Evolutionary conservation across 805 yeast species (phyloP).

Genomic region (Candida jianshihensis): DNA sequence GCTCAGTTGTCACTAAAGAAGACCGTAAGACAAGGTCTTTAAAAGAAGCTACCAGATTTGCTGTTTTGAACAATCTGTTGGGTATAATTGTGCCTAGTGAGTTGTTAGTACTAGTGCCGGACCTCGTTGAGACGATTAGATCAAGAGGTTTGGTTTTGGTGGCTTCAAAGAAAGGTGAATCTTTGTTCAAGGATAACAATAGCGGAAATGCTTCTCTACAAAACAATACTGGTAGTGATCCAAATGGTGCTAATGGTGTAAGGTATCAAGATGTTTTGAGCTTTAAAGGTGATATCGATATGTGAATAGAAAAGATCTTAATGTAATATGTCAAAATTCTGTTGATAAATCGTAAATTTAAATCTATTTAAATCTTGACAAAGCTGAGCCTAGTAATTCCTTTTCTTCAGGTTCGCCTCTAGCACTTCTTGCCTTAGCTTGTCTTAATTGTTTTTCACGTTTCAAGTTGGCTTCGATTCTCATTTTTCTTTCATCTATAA

Average conservation of each 20-base stretch:
- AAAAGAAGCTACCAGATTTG: constrained; percentile 76
- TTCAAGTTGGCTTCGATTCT: constrained; percentile 69
- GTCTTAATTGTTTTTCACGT: constrained; percentile 66
- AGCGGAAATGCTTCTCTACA: constrained; percentile 2
- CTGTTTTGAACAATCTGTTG: constrained; percentile 73
- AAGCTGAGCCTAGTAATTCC: constrained; percentile 33
- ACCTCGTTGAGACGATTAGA: constrained; percentile 65
- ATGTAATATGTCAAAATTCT: too few species aligned
- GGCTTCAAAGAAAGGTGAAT: constrained; percentile 43
- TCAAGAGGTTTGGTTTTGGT: constrained; percentile 78
- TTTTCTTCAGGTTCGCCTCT: constrained; percentile 46
- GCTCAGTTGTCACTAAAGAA: constrained; percentile 20
- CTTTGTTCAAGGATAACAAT: constrained; percentile 11
- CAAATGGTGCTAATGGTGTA: constrained; percentile 55
- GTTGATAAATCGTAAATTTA: neutral
- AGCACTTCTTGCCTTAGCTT: constrained; percentile 37
- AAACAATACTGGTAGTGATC: constrained; percentile 14
- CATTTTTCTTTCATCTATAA: constrained; percentile 76
- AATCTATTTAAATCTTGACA: constrained; percentile 29
- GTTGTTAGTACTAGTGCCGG: constrained; percentile 66
- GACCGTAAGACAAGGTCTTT: constrained; percentile 56
- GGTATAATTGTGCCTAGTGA: constrained; percentile 77
- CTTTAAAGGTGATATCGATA: constrained; percentile 55
- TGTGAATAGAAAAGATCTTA: constrained; percentile 24
- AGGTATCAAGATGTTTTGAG: constrained; percentile 56